Evolutionary conservation across 108 stramenopile genomes (phyloP), one percentile per base, ranked within the genome.

Genomic region (Bacterosira constricta): DNA sequence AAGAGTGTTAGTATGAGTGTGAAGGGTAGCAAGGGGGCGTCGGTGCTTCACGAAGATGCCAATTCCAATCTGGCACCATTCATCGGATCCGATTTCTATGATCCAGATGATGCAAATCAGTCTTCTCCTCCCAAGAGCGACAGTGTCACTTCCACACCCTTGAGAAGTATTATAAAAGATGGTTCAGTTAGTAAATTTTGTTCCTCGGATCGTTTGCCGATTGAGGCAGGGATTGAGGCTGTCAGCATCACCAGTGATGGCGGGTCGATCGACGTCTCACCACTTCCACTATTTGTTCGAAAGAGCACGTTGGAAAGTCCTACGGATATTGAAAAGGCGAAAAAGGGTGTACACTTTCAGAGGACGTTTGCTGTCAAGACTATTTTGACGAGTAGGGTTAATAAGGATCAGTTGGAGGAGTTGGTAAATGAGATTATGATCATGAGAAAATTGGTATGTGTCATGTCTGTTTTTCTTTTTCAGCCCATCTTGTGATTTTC

Each of bases 381-480:
- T 18, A 77, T 84, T 39, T 66, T 69, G 75, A 84, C 83, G 15
- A 80, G 69, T 51, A 54, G 79, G 25, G 45, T 84, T 21, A 77
- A 73, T 55, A 71, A 51, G 41, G 80, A 56, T 7, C 80, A 84
- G 50, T 25, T 81, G 3, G 44, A 75, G 37, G 83, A 84, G 50
- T 53, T 84, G 57, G 68, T 84, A 3, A 84, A 84, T 73, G 83
- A 84, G 53, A 84, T 84, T 27, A 56, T 58, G 39, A 75, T 84
- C 32, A 84, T 84, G 83, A 76, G 83, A 57, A 81, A 75, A 31
- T 66, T 83, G 79, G 71, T 72, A 49, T 0, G 71, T 56, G 23
- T 12, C 21, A 13, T 15, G 23, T 15, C 17, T 30, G 15, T 9
- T 18, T 37, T 29, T 1, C 10, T 36, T 34, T n/a, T 56, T 27